phyloP scores from a whole-genome alignment of 2,329 filamentous ascomycete genomes.

The Neonectria ditissima region DNA sequence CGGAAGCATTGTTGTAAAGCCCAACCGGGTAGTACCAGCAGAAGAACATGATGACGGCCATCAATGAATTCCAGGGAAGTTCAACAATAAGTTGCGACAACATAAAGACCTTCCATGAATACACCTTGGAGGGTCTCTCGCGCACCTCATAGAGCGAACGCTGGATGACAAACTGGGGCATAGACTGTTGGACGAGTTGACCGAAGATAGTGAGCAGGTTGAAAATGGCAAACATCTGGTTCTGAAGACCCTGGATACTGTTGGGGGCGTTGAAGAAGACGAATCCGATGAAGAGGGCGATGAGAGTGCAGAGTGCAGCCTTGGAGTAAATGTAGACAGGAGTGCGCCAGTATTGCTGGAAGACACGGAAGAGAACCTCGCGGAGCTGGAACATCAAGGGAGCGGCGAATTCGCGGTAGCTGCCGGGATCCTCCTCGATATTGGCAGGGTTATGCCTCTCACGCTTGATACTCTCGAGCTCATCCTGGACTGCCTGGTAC shows the following conservation, averaged over 20 bases:
- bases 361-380: conserved; percentile 78
- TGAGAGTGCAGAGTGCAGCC: conserved; percentile 71
- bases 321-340: conserved; percentile 93
- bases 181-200: conserved; percentile 81
- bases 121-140: conserved; percentile 85
- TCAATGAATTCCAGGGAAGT: conserved; percentile 84
- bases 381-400: conserved; percentile 76
- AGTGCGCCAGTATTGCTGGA: conserved; percentile 92
- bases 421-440: conserved; percentile 53
- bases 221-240: conserved; percentile 89
- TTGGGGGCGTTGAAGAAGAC: conserved; percentile 80
- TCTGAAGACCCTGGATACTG: conserved; percentile 82
- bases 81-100: conserved; percentile 86
- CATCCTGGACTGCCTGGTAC: conserved; percentile 65
- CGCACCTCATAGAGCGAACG: conserved; percentile 86
- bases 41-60: conserved; percentile 81
- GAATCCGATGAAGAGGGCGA: conserved; percentile 83
- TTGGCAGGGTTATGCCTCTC: conserved; percentile 54
- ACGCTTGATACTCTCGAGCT: conserved; percentile 68
- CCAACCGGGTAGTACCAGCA: conserved; percentile 90
- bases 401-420: conserved; percentile 83
- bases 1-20: conserved; percentile 76
- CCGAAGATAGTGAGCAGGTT: conserved; percentile 86
- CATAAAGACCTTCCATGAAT: conserved; percentile 89
- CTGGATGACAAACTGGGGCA: conserved; percentile 88